Evolutionary conservation across 2,329 filamentous ascomycete genomes (phyloP).

Genomic region (Aspergillus clavatus): DNA sequence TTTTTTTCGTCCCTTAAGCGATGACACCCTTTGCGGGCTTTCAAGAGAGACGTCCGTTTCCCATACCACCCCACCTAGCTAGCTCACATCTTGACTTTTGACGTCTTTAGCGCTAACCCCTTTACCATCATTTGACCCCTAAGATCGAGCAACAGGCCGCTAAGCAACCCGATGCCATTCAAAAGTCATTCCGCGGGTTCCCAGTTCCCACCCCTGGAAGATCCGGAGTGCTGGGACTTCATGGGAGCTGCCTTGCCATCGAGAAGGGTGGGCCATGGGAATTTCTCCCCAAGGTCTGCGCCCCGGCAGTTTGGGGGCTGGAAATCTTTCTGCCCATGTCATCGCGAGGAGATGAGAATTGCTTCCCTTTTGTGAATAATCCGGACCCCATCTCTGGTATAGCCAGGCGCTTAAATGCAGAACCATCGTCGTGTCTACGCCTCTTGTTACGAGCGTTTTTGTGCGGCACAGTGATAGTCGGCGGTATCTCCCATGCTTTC

Average conservation of each 20-base stretch:
- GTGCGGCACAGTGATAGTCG: constrained; percentile 28
- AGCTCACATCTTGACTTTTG: constrained; percentile 10
- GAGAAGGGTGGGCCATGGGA: constrained; percentile 19
- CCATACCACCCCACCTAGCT: constrained; percentile 3
- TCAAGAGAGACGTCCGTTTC: background rate
- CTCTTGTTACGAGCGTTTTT: constrained; percentile 21
- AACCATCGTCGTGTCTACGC: constrained; percentile 27
- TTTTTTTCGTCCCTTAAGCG: background rate
- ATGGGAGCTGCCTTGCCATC: constrained; percentile 14
- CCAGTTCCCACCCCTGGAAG: constrained; percentile 13
- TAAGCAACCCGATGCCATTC: constrained; percentile 11
- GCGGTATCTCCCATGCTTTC: constrained; percentile 24
- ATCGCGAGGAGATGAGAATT: constrained; percentile 8
- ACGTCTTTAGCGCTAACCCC: constrained; percentile 19
- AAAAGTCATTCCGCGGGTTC: constrained; percentile 13
- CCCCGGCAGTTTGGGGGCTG: constrained; percentile 30
- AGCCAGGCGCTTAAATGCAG: constrained; percentile 37
- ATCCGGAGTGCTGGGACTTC: constrained; percentile 21
- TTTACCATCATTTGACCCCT: constrained; percentile 15
- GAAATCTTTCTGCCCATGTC: constrained; percentile 18
- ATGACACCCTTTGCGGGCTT: background rate
- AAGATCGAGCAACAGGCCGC: constrained; percentile 9
- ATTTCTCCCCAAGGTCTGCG: constrained; percentile 24
- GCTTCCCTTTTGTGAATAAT: constrained; percentile 11
- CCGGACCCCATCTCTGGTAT: constrained; percentile 23